Evolutionary conservation across 306 rosid species (phyloP), one percentile per base, ranked within the genome.

Genomic region (Delonix regia): DNA sequence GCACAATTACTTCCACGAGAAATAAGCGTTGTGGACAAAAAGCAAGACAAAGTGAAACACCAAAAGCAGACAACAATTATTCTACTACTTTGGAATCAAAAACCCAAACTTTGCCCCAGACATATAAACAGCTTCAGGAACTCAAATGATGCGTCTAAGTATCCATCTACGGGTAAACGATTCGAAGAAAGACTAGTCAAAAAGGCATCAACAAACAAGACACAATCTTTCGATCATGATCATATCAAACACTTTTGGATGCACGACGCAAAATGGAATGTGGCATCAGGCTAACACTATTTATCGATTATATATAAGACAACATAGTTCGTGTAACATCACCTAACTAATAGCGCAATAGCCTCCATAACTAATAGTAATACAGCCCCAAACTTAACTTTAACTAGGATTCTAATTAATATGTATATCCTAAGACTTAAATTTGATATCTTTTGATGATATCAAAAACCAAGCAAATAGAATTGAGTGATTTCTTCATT

Each of bases 1-100:
- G 59, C 75, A 71, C 19, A 68, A 4, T 42, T 51, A 77, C 66
- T 80, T 30, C 25, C 74, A 72, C 21, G 55, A 47, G 59, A 75
- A 75, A 65, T 28, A 52, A 14, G 69, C 45, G 44, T 27, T 38
- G 73, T 44, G 67, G 24, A 68, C 48, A 3, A 62, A 86, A 77
- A 56, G 80, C 76, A 44, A 72, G 62, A 19, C 57, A 79, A 67
- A 41, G 61, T 9, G 9, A 12, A 68, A 48, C 42, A 21, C 74
- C 73, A 71, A 56, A 66, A 64, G 77, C 42, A 71, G 1, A n/a
- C 28, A 24, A 44, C 44, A 21, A 71, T 53, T 24, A 25, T 67
- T 70, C 76, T 63, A 9, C 13, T 47, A 19, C 79, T 55, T 72
- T 38, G 19, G 15, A 75, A 57, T 19, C 4, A 38, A 78, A 56